phyloP scores from a whole-genome alignment of 2,329 filamentous ascomycete genomes.

The Venturia pyrina region DNA sequence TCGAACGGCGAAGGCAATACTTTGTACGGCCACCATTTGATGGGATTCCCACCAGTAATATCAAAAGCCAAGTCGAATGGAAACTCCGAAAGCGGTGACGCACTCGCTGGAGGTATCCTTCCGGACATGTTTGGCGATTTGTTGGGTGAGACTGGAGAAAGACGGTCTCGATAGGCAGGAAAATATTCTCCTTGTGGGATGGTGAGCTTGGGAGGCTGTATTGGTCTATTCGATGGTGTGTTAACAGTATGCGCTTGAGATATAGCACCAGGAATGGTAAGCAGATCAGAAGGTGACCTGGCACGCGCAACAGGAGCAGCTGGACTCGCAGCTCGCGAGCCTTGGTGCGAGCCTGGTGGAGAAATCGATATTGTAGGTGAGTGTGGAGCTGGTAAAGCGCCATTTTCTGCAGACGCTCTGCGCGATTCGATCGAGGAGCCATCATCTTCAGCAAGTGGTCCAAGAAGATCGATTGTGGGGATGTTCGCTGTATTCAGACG shows the following conservation, averaged over 20 bases:
- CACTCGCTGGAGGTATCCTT: slow-evolving; percentile 14
- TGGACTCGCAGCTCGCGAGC: slow-evolving; percentile 21
- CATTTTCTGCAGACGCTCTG: not conserved
- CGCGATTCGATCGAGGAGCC: not conserved
- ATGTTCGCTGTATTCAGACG: slow-evolving; percentile 24
- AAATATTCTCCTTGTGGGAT: not conserved
- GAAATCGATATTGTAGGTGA: slow-evolving; percentile 31
- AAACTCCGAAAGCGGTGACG: slow-evolving; percentile 50
- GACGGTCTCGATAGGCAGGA: not conserved
- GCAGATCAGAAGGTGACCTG: slow-evolving; percentile 14
- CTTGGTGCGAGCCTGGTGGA: slow-evolving; percentile 25
- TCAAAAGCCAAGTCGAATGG: slow-evolving; percentile 29
- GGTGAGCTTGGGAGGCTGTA: not conserved
- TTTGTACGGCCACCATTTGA: slow-evolving; percentile 74
- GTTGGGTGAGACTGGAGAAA: not conserved
- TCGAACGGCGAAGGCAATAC: slow-evolving; percentile 35
- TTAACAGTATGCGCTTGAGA: slow-evolving; percentile 18
- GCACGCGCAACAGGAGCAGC: slow-evolving; percentile 12
- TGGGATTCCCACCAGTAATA: slow-evolving; percentile 18
- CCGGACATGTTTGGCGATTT: not conserved
- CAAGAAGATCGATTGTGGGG: slow-evolving; percentile 27
- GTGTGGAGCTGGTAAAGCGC: slow-evolving; percentile 16
- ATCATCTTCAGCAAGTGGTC: slow-evolving; percentile 23
- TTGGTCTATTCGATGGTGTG: not conserved
- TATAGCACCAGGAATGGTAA: slow-evolving; percentile 13